These are phyloP conservation scores for Herpotrichia juniperi DNA, from an alignment of 2,329 filamentous ascomycete genomes.

Conservation along the genomic window DNA sequence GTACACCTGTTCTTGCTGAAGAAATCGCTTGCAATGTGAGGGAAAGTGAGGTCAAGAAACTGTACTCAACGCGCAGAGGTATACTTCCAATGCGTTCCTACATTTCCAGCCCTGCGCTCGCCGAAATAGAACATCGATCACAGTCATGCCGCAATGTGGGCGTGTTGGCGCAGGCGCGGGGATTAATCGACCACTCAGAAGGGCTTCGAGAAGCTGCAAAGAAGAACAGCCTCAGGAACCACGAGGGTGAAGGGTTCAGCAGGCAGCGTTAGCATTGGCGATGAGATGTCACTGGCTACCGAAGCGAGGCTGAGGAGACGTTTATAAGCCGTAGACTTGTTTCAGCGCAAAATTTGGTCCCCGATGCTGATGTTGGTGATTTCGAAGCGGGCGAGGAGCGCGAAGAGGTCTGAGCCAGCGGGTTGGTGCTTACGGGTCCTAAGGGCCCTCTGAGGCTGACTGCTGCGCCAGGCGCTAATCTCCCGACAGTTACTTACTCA, in stretches of 20 bases:
- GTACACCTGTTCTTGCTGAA: slow-evolving; percentile 2
- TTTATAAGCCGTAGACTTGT: not conserved
- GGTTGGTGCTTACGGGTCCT: slow-evolving; percentile 2
- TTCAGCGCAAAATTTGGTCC: not conserved
- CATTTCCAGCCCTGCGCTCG: not conserved
- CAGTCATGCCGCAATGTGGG: not conserved
- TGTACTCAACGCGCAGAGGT: not conserved
- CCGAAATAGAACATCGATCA: slow-evolving; percentile 12
- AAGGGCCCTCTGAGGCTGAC: not conserved
- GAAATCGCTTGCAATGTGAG: not conserved
- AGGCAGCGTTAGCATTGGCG: not conserved
- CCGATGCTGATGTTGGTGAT: slow-evolving; percentile 2
- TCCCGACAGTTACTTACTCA: no score
- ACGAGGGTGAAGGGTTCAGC: not conserved
- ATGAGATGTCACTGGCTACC: not conserved
- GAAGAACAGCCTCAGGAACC: not conserved
- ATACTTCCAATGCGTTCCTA: slow-evolving; percentile 14
- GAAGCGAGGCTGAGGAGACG: slow-evolving; percentile 1
- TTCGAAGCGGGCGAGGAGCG: not conserved
- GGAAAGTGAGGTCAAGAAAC: slow-evolving; percentile 5
- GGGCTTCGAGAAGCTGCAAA: not conserved
- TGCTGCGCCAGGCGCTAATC: no score
- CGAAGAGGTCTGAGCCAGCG: not conserved
- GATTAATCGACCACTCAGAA: slow-evolving; percentile 7
- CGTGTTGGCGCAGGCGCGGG: slow-evolving; percentile 1